Evolutionary conservation across 441 rosid genomes (phyloP).

Genomic region (Populus hybrid): DNA sequence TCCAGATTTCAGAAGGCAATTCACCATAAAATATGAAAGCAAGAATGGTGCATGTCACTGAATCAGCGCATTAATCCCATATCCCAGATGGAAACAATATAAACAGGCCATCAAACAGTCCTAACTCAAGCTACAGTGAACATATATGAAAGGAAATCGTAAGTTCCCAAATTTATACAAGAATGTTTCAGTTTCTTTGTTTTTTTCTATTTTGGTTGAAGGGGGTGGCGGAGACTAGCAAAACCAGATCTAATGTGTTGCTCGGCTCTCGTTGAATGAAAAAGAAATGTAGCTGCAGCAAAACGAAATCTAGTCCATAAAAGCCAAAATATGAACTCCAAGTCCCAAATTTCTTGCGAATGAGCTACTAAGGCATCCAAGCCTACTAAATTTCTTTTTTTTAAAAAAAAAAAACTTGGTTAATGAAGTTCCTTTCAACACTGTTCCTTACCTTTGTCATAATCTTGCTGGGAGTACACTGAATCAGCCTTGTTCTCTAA

Average conservation of each 20-base stretch:
- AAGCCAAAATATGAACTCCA: neutral
- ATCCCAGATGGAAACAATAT: neutral
- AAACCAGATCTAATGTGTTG: neutral
- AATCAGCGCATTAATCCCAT: neutral
- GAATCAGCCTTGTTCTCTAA: conserved; percentile 20
- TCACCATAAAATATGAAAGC: neutral
- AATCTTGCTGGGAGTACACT: conserved; percentile 17
- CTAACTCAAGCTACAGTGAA: neutral
- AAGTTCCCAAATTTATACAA: neutral
- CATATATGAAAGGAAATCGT: neutral
- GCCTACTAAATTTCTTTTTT: neutral
- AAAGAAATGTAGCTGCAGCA: neutral
- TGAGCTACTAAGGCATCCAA: neutral
- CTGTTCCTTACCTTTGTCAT: conserved; percentile 28
- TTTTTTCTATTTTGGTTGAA: neutral
- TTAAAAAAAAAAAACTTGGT: neutral
- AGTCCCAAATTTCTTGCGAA: neutral
- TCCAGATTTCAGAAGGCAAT: too few species aligned
- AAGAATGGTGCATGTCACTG: neutral
- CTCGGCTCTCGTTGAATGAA: neutral
- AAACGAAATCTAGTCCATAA: neutral
- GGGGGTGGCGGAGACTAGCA: neutral
- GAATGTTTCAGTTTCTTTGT: neutral
- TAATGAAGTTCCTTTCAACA: conserved; percentile 11
- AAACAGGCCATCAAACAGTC: neutral